These are phyloP conservation scores for Aspergillus leporis DNA, from an alignment of 495 filamentous ascomycete genomes.

Conservation along the genomic window DNA sequence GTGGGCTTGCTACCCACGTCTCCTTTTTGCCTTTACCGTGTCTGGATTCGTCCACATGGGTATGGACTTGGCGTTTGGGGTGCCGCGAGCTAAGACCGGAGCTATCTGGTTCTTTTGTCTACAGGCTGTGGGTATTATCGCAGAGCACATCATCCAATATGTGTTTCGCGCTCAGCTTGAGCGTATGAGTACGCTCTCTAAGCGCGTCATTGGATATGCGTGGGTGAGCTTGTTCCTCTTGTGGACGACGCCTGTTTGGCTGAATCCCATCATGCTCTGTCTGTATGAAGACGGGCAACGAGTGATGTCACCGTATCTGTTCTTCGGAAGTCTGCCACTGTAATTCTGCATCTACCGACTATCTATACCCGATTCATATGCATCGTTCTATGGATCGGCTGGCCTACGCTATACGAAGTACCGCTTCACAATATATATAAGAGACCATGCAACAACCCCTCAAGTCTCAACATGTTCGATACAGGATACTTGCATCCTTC, in stretches of 20 bases:
- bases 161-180: neutral
- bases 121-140: slow-evolving; percentile 17
- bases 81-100: slow-evolving; percentile 12
- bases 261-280: slow-evolving; percentile 20
- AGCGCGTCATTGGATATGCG: slow-evolving; percentile 16
- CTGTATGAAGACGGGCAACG: slow-evolving; percentile 16
- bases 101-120: slow-evolving; percentile 20
- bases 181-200: neutral
- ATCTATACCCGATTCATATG: neutral
- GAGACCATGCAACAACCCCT: too few species aligned
- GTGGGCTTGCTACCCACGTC: slow-evolving; percentile 6
- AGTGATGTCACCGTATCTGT: slow-evolving; percentile 19
- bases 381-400: too few species aligned
- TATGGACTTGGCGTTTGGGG: slow-evolving; percentile 23
- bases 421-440: too few species aligned
- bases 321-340: slow-evolving; percentile 2
- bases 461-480: too few species aligned
- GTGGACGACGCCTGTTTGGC: slow-evolving; percentile 24
- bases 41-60: slow-evolving; percentile 22
- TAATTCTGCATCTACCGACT: neutral
- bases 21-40: slow-evolving; percentile 16
- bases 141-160: slow-evolving; percentile 11
- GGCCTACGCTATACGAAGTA: too few species aligned
- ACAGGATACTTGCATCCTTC: too few species aligned
- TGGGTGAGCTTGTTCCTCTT: slow-evolving; percentile 23